These are phyloP conservation scores for Micractinium conductrix DNA, from an alignment of 139 green algal genomes.

Conservation along the genomic window DNA sequence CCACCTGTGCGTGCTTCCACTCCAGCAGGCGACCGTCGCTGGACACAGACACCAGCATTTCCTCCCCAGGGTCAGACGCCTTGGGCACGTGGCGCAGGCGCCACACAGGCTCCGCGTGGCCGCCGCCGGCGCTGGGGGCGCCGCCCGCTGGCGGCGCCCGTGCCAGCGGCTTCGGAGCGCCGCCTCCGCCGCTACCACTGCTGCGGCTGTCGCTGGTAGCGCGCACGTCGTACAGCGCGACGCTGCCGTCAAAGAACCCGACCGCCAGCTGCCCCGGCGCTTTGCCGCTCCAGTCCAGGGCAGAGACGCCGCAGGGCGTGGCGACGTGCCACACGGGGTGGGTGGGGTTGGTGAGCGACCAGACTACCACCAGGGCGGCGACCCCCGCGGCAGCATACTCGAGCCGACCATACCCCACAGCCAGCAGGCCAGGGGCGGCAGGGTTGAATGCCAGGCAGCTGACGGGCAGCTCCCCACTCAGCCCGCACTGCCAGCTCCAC, in stretches of 20 bases:
- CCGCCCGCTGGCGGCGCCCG: not conserved
- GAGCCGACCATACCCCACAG: constrained; percentile 80
- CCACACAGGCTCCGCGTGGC: constrained; percentile 83
- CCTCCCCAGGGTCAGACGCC: constrained; percentile 67
- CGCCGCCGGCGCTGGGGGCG: constrained; percentile 28
- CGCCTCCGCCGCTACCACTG: not conserved
- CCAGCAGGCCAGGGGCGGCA: constrained; percentile 67
- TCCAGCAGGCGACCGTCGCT: constrained; percentile 74
- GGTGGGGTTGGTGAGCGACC: constrained; percentile 81
- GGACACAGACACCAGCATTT: constrained; percentile 87
- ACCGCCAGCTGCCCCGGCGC: constrained; percentile 69
- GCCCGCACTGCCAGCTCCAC: constrained; percentile 22
- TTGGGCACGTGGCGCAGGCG: constrained; percentile 76
- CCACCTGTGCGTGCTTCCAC: constrained; percentile 35
- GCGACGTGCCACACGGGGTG: constrained; percentile 78
- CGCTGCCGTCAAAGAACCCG: constrained; percentile 72
- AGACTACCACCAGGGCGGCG: constrained; percentile 78
- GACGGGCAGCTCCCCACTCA: constrained; percentile 14
- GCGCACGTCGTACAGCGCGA: constrained; percentile 77
- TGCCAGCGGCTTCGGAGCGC: not conserved
- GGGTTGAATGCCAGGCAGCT: constrained; percentile 69
- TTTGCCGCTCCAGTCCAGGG: constrained; percentile 73
- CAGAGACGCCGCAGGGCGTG: constrained; percentile 69
- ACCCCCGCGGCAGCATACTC: constrained; percentile 43
- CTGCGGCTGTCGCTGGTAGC: not conserved